A percentile compares a stretch with the other conserved stretches of the same genome.
Evolutionary conservation across 805 yeast species (phyloP).

Genomic region (Ogataea degrootiae): DNA sequence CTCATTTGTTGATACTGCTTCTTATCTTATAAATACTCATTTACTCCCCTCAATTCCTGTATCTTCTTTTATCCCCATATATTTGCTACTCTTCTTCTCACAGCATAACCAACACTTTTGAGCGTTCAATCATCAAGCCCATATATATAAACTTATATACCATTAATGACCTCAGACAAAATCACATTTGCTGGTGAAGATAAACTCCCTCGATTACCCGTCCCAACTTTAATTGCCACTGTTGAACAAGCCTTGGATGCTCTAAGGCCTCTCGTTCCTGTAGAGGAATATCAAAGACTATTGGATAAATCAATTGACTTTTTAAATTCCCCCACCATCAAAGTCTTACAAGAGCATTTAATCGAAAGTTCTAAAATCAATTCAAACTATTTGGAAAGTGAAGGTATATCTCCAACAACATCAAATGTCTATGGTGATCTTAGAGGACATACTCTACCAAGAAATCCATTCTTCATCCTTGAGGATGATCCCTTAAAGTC

Average conservation of each 20-base stretch:
- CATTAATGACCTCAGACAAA: conserved; percentile 7
- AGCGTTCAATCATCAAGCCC: background rate
- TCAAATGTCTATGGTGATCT: conserved; percentile 61
- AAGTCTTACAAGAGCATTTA: conserved; percentile 51
- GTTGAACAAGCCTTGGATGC: conserved; percentile 50
- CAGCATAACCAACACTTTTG: background rate
- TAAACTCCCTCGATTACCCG: conserved; percentile 52
- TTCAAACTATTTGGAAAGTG: conserved; percentile 51
- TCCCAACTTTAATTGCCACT: conserved; percentile 52
- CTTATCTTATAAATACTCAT: background rate
- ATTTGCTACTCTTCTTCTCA: background rate
- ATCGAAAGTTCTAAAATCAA: conserved; percentile 38
- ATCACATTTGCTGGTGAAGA: conserved; percentile 38
- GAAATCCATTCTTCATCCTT: conserved; percentile 70
- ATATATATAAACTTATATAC: background rate
- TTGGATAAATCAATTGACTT: conserved; percentile 42
- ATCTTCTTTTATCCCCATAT: background rate
- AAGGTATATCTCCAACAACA: conserved; percentile 40
- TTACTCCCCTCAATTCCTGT: background rate
- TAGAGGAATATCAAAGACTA: conserved; percentile 46
- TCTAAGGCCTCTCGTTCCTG: conserved; percentile 53
- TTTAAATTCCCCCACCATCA: conserved; percentile 35
- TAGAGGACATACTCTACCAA: conserved; percentile 63
- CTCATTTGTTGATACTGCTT: background rate
- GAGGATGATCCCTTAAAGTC: conserved; percentile 70